Evolutionary conservation across 2,329 filamentous ascomycete species (phyloP).

Genomic region (Diaporthe sp.): DNA sequence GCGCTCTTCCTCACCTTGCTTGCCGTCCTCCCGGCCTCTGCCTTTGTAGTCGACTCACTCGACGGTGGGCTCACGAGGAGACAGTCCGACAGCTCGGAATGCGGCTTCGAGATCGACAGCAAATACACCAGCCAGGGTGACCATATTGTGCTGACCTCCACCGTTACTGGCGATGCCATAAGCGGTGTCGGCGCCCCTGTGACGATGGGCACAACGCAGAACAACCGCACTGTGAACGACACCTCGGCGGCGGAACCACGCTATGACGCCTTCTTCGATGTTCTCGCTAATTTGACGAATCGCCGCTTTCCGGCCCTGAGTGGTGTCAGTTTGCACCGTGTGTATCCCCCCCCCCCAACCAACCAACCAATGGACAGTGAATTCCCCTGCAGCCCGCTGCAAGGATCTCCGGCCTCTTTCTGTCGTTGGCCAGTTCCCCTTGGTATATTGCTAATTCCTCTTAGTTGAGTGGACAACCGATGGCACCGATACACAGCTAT

Average conservation of each 20-base stretch:
- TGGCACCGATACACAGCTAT: background rate
- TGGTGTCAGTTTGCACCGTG: background rate
- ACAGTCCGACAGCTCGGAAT: background rate
- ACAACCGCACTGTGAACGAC: slow-evolving; percentile 1
- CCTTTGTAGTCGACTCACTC: slow-evolving; percentile 3
- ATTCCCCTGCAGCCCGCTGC: background rate
- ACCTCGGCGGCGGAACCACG: slow-evolving; percentile 9
- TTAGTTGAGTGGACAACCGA: background rate
- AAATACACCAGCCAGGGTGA: background rate
- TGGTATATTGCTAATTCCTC: background rate
- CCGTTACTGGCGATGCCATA: background rate
- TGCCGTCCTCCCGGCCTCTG: background rate
- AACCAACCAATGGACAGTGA: too few relatives aligned
- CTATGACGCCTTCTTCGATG: background rate
- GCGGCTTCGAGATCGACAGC: slow-evolving; percentile 1
- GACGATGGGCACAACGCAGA: background rate
- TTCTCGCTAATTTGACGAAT: background rate
- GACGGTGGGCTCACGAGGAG: background rate
- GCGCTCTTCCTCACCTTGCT: slow-evolving; percentile 1
- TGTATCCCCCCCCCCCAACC: too few relatives aligned
- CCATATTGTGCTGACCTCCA: background rate
- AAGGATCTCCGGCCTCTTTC: background rate
- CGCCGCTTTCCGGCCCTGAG: slow-evolving; percentile 1
- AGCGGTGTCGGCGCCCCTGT: background rate
- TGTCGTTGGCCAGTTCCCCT: background rate